Conservation (phyloP, 106 monocot species). For the Apostasia shenzhenica region DNA sequence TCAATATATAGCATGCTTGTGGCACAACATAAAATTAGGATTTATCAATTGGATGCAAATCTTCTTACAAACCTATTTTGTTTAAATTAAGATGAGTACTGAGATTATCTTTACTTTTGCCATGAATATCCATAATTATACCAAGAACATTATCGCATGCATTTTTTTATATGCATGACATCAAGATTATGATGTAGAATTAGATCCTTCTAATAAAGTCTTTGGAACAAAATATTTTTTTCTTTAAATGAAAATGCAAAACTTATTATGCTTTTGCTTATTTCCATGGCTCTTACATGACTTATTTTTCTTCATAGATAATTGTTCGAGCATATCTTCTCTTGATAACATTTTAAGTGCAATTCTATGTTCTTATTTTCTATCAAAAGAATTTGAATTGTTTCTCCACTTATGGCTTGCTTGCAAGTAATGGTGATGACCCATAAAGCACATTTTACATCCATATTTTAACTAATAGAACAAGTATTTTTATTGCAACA, state of each 20-base stretch:
- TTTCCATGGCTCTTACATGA: background rate
- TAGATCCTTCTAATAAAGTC: slow-evolving; percentile 2
- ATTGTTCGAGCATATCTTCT: slow-evolving; percentile 1
- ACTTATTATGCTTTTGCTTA: slow-evolving; percentile 1
- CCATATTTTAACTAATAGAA: background rate
- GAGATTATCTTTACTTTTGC: background rate
- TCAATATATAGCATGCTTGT: background rate
- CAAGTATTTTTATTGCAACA: slow-evolving; percentile 5
- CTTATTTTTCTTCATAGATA: background rate
- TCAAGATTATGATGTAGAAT: background rate
- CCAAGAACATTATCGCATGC: background rate
- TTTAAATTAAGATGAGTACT: background rate
- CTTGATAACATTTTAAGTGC: background rate
- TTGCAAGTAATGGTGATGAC: slow-evolving; percentile 1
- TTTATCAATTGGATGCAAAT: background rate
- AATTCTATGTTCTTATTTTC: background rate
- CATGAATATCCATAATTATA: background rate
- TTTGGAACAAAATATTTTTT: slow-evolving; percentile 10
- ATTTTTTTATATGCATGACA: background rate
- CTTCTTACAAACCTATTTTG: background rate
- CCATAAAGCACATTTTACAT: slow-evolving; percentile 4
- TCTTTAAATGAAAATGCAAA: background rate
- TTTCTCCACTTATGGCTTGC: background rate
- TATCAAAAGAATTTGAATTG: slow-evolving; percentile 1
- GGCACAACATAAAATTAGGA: background rate